phyloP scores from a whole-genome alignment of 345 rosid species.

The Citrus hindsii region DNA sequence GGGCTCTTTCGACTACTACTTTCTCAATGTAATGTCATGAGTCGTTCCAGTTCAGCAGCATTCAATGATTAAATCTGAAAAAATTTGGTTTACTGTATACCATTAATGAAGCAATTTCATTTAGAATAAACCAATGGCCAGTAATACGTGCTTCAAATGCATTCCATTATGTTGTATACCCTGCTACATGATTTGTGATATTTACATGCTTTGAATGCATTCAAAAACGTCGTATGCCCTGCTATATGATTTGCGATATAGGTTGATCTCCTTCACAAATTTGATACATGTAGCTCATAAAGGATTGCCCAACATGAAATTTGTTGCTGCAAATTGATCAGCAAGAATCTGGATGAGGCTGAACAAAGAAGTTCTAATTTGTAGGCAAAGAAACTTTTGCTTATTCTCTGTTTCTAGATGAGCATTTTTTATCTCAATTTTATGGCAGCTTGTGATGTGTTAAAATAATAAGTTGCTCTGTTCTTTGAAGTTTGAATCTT shows the following conservation, averaged over 20 bases:
- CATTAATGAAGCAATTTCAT: constrained; percentile 7
- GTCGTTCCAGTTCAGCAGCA: neutral
- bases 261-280: neutral
- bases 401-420: neutral
- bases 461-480: neutral
- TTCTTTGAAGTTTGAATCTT: neutral
- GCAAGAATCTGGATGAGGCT: neutral
- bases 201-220: neutral
- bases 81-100: neutral
- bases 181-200: too few species aligned
- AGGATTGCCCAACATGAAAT: neutral
- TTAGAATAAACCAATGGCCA: too few species aligned
- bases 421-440: neutral
- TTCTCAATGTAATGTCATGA: neutral
- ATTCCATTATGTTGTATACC: neutral
- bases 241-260: neutral
- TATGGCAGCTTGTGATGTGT: neutral
- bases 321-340: neutral
- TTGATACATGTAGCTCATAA: neutral
- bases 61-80: constrained; percentile 6
- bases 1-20: neutral
- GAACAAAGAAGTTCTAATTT: neutral
- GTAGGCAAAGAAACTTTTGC: neutral
- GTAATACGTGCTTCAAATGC: neutral
- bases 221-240: neutral